Base-by-base conservation (phyloP, 1,284 basidiomycete species). In the Sanghuangporus sanghuang region DNA sequence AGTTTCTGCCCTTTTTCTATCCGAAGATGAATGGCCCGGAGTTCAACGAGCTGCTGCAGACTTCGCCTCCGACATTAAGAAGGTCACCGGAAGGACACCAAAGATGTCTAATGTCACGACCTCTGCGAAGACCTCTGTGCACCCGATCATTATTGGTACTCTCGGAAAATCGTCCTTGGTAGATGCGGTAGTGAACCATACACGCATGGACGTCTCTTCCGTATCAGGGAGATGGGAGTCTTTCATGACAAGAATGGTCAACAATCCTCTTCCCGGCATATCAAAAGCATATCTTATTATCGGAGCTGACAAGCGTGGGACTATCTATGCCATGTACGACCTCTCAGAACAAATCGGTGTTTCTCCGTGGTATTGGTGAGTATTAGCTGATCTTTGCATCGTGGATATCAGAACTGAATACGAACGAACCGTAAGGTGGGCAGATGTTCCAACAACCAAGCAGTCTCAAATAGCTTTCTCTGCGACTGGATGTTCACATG, bases 261-360 rank as follows among this genome's bases (percentile, higher is more conserved):
- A 76, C 44, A 79, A 85, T 66, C 85, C 85, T 8, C 73, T 87
- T 4, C 81, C 82, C 35, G 85, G 85, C 4, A 75, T 87, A 35
- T 72, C 76, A 38, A 82, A 78, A 62, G 86, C 85, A 23, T 85
- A 88, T 72, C 82, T 90, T 38, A 80, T 90, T 54, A 80, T 85
- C 65, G 87, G 87, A 5, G 77, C 84, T 0, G 87, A 89, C 73
- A 86, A 84, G 72, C 74, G 86, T 53, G 86, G 85, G 35, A 84
- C 86, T 0, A 87, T 90, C 32, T 90, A 78, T 68, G 87, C 81
- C 2, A 68, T 90, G 39, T 90, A 90, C 69, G 86, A 88, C 68
- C 82, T 86, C 61, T 86, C 85, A 9, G 88, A 90, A 71, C 87
- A 90, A 68, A 83, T 88, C 70, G 88, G 87, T 64, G 84, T 86